Conservation (phyloP, 768 basidiomycete species). For the Mycena floridula region DNA sequence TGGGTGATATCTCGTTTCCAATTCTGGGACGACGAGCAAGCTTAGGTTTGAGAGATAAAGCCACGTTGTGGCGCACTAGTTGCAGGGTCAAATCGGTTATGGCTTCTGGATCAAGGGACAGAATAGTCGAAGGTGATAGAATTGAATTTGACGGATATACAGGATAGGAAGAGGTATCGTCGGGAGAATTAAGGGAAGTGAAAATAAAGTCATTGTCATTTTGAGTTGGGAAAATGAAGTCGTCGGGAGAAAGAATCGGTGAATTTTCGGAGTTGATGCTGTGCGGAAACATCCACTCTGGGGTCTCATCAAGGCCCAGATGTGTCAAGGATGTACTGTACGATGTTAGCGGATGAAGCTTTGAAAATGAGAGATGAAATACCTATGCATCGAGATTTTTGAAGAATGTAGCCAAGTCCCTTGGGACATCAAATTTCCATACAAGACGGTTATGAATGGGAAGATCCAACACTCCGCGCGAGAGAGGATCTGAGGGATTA, state of each 20-base stretch:
- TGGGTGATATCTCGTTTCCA: not conserved
- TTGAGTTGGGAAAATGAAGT: not conserved
- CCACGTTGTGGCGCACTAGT: not conserved
- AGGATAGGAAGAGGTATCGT: not conserved
- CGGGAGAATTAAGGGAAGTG: not conserved
- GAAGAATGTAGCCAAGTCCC: not conserved
- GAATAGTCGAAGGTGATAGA: not conserved
- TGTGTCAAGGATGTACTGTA: not conserved
- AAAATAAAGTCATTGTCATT: not conserved
- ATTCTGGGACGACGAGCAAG: not conserved
- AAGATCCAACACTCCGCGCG: constrained; percentile 10
- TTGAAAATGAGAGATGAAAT: too few relatives aligned
- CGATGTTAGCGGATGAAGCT: too few relatives aligned
- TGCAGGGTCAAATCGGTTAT: not conserved
- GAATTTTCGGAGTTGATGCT: not conserved
- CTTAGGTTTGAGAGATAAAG: not conserved
- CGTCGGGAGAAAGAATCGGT: not conserved
- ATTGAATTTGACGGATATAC: not conserved
- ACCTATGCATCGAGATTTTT: constrained; percentile 2
- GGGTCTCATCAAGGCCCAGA: constrained; percentile 3
- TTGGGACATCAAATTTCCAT: constrained; percentile 4
- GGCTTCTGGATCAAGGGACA: not conserved
- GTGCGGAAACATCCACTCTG: constrained; percentile 1
- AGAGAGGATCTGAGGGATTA: constrained; percentile 15
- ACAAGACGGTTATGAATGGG: not conserved